Evolutionary conservation across 352 stramenopile species (phyloP), one percentile per base, ranked within the genome.

Genomic region (Globisporangium rhizosaccharum): DNA sequence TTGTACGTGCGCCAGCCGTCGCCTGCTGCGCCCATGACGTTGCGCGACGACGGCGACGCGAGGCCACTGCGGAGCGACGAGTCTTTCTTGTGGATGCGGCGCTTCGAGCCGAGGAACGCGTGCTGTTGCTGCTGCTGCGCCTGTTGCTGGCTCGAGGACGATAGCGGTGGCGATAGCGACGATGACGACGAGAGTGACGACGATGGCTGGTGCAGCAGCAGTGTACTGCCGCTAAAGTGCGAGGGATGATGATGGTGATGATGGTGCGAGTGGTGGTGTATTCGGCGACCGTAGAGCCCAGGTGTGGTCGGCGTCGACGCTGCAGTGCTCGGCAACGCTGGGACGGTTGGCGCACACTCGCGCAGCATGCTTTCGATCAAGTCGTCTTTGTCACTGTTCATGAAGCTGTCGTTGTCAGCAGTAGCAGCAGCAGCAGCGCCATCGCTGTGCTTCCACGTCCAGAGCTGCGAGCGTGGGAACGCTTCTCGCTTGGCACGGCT

Each of bases 1-100:
- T 85, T 87, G 57, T 87, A 89, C 17, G 79, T 57, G 46, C 73
- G 78, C 79, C 79, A 87, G 2, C 67, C 73, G 8, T 82, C 76
- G 11, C 53, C 47, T 7, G 53, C 45, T 8, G 60, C 37, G 5
- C 59, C 47, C 23, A 47, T 26, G 36, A 28, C 18, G n/a, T 44
- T 59, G 14, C 23, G 26, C 15, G 53, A 61, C 9, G 39, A 56
- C 15, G 53, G 56, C 11, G 47, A 52, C 26, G 23, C 44, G 3
- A 44, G 26, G 25, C 25, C n/a, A 6, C n/a, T 37, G 5, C 26
- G 41, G 15, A 61, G 53, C 2, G 53, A 53, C 45, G 44, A 46
- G 12, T 61, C 50, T 30, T 66, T 65, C 30, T 54, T 66, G 30
- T 66, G 60, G 20, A 61, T 55, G 14, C 47, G 53, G 3, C 41